Base-by-base conservation (phyloP, 1,284 basidiomycete genomes). In the Entoloma clypeatum region DNA sequence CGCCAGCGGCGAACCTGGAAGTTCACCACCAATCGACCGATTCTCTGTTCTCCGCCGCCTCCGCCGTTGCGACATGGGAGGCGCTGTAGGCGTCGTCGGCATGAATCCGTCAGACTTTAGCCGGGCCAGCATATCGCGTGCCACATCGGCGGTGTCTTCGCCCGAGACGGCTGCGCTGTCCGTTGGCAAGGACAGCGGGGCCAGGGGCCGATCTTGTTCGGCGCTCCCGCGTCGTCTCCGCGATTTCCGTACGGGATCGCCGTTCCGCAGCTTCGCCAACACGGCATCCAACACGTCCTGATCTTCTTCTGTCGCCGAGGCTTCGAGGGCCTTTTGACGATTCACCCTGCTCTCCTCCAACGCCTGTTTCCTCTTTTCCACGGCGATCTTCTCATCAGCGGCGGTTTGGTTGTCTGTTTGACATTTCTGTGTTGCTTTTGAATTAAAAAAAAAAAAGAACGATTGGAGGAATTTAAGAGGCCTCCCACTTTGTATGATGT, bases 401-500 rank as follows among this genome's bases (percentile, higher is more conserved):
- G 75, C 69, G 0, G 73, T 72, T 53, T 75, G 74, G 57, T 94
- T 94, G 34, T 92, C 87, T 13, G 61, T 51, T 60, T 86, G 84
- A 61, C 88, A 93, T 86, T 91, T 92, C 89, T 93, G 52, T 24
- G n/a, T 42, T 6, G 1, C 24, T 24, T 1, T 33, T 29, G 8
- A 22, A 30, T 41, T 52, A 7, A 50, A 40, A 32, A 42, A 36
- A 29, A 17, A 19, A 14, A 6, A 32, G 10, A 21, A n/a, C 37
- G 27, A 22, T 26, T 13, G 18, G 30, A 11, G 2, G 19, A 41
- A 9, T 21, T 19, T 11, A 3, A 33, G 46, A 21, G 26, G 3
- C 18, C 18, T 57, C 72, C 47, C 50, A 90, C 91, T 75, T 77
- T 86, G 64, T 93, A 96, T 1, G 92, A 93, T 0, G 86, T 92